Base-by-base conservation (phyloP, 2,329 filamentous ascomycete species). In the Aspergillus costaricaensis region DNA sequence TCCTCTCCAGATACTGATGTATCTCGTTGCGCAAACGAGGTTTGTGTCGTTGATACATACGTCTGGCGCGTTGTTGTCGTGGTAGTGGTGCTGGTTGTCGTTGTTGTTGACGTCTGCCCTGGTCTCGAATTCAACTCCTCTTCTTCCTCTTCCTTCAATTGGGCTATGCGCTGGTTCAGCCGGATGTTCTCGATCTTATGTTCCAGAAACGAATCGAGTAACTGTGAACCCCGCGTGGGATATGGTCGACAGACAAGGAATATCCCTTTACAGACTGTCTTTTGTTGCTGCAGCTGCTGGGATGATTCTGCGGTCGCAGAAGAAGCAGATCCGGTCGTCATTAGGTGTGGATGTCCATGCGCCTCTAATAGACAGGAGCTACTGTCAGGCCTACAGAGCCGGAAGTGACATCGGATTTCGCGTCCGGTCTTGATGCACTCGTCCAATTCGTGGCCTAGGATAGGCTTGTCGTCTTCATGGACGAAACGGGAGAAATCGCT, bases 171-270 rank as follows among this genome's bases (percentile, higher is more conserved):
- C 68, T 91, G 90, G 70, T 87, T 88, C 52, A 98, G 78, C 4
- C 93, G 86, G 79, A 96, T 92, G 70, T 97, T 96, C 75, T 97
- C 94, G 57, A 96, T 94, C 77, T 97, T 97, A 79, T 97, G 93
- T 74, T 98, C 94, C 27, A 98, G 82, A 70, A 97, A 97, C 0
- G 92, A 96, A 77, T 98, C 93, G 19, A 97, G 82, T 10, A 97
- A 82, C 3, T 86, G 86, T 1, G 92, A 89, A 72, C 94, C 96
- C 77, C 91, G 93, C 30, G 91, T 96, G 5, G 92, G 92, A 74
- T 97, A 96, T 1, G 91, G 91, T 19, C 93, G 86, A 8, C 91
- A 88, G 88, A 96, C 94, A 82, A 98, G 91, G 74, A 97, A 97
- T 68, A 97, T 91, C 39, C 93, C 93, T 69, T 91, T 87, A 74